Evolutionary conservation across 2,329 filamentous ascomycete genomes (phyloP), one percentile per base, ranked within the genome.

Genomic region (Gnomoniopsis sp.): DNA sequence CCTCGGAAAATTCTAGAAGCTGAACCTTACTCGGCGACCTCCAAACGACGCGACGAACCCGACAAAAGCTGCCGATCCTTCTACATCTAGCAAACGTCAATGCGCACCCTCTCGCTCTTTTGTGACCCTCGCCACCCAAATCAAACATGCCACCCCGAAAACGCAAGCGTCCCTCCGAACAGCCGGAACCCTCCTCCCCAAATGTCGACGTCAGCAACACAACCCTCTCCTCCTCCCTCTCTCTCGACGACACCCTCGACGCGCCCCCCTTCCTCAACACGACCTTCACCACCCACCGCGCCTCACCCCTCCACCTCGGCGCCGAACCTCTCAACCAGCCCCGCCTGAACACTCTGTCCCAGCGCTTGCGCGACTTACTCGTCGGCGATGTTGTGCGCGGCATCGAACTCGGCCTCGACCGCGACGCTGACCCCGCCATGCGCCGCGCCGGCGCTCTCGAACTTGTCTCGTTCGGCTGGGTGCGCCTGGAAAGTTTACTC

Each of bases 351-450:
- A 57, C 68, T 0, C 71, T 85, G 0, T 76, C 79, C 1, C 74
- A 75, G 8, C 74, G 79, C 2, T 69, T 86, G 2, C 78, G 82
- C 43, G 82, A 86, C 50, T 74, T 74, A 1, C 74, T 86, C 0
- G 81, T 84, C 0, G 83, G 83, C 17, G 83, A 86, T 63, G 78
- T 84, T 1, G 80, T 86, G n/a, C 79, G 83, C 57, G 83, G 83
- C 47, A 78, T 86, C 19, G 81, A 85, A 62, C 76, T 86, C 19
- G 77, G 77, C 0, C 65, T 81, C 4, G 74, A 76, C 51, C 70
- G 74, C 6, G 63, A 60, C 3, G 75, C 74, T 19, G 77, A 79
- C 26, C 75, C 64, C 7, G 61, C 68, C 0, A 65, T 79, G 22
- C 71, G 72, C 0, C 69, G 73, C 10, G 72, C 75, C 0, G 78